Percentiles rank a stretch among this genome's conserved stretches.
These are phyloP conservation scores for Yarrowia galli DNA, from an alignment of 1,139 yeast species.

Conservation along the genomic window DNA sequence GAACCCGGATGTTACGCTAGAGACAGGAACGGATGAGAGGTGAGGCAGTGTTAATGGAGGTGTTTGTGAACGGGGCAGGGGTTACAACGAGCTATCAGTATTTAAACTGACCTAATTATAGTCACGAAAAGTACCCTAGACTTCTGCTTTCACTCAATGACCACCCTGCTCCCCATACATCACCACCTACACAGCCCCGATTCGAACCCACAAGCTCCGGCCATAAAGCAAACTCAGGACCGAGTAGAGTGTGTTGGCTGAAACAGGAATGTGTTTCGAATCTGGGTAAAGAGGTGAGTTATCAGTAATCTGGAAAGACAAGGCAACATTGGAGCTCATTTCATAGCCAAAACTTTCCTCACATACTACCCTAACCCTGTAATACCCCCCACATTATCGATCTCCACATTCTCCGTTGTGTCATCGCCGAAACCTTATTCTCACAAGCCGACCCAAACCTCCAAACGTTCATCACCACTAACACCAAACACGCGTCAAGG, in stretches of 20 bases:
- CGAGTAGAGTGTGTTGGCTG: neutral
- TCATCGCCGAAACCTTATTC: neutral
- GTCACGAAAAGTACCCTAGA: too few relatives aligned
- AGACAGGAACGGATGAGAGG: too few relatives aligned
- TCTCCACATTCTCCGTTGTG: neutral
- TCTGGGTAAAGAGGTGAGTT: too few relatives aligned
- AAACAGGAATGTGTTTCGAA: neutral
- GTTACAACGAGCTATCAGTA: too few relatives aligned
- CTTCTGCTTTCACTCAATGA: too few relatives aligned
- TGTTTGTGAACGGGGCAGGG: too few relatives aligned
- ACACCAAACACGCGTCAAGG: neutral
- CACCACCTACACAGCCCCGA: neutral
- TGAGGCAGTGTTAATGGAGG: too few relatives aligned
- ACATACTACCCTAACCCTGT: neutral
- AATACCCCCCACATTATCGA: too few relatives aligned
- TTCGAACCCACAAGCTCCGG: neutral
- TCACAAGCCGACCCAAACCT: neutral
- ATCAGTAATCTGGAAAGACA: neutral
- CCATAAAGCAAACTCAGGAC: neutral
- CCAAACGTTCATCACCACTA: neutral
- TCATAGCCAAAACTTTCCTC: too few relatives aligned
- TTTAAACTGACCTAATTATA: too few relatives aligned
- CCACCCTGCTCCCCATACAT: too few relatives aligned
- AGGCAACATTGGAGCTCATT: too few relatives aligned
- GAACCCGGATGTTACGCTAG: neutral